Conservation (phyloP, 1,139 yeast genomes). For the Geotrichum histeridarum region DNA sequence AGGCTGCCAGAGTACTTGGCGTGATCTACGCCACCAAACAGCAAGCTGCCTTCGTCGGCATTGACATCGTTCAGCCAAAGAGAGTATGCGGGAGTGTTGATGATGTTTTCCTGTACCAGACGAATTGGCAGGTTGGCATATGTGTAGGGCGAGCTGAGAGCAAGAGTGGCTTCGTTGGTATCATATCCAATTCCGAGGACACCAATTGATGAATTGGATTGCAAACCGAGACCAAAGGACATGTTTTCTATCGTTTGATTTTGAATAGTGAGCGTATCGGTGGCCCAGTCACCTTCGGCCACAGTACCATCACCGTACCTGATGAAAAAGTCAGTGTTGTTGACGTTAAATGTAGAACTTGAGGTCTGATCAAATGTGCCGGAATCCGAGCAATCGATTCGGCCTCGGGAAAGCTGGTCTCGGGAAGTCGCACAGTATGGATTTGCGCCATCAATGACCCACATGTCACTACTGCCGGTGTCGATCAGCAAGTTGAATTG, state of each 20-base stretch:
- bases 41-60: constrained; percentile 45
- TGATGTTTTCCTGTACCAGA: constrained; percentile 46
- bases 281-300: constrained; percentile 49
- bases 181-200: constrained; percentile 34
- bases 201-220: constrained; percentile 33
- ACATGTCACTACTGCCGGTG: constrained; percentile 66
- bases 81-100: constrained; percentile 49
- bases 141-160: constrained; percentile 21
- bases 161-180: constrained; percentile 24
- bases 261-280: constrained; percentile 38
- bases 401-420: constrained; percentile 31
- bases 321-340: constrained; percentile 26
- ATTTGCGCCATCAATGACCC: constrained; percentile 46
- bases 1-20: constrained; percentile 49
- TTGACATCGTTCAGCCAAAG: constrained; percentile 46
- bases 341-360: constrained; percentile 15
- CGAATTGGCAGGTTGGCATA: constrained; percentile 46
- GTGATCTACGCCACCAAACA: constrained; percentile 57
- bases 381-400: constrained; percentile 16
- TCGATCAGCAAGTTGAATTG: constrained; percentile 53
- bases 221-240: constrained; percentile 32
- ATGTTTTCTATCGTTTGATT: constrained; percentile 22
- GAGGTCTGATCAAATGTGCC: constrained; percentile 13
- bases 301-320: constrained; percentile 29
- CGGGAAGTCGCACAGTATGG: constrained; percentile 31